Evolutionary conservation across 1,139 yeast species (phyloP).

Genomic region (Blastobotrys indianensis): DNA sequence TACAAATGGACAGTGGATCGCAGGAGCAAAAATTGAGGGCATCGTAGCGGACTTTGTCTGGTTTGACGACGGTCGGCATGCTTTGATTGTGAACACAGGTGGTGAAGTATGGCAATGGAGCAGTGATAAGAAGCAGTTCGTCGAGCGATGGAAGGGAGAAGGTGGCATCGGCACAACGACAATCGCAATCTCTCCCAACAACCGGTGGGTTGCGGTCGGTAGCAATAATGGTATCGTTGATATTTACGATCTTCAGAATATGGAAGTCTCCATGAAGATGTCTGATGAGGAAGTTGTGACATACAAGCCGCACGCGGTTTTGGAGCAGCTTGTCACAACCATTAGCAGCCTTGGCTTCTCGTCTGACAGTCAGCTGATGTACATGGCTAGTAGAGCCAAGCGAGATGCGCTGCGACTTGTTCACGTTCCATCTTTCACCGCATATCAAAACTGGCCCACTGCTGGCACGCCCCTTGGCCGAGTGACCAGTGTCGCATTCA

Average conservation of each 20-base stretch:
- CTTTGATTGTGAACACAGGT: conserved; percentile 60
- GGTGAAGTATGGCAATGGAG: conserved; percentile 93
- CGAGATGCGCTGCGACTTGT: conserved; percentile 82
- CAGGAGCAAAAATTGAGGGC: conserved; percentile 86
- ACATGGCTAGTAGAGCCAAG: conserved; percentile 79
- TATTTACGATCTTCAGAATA: conserved; percentile 58
- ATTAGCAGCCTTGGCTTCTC: conserved; percentile 71
- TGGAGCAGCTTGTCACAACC: conserved; percentile 79
- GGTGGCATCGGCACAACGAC: conserved; percentile 82
- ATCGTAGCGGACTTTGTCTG: conserved; percentile 74
- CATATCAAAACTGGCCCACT: conserved; percentile 95
- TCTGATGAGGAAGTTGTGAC: conserved; percentile 24
- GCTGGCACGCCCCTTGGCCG: conserved; percentile 92
- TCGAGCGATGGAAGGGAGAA: conserved; percentile 76
- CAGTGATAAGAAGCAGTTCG: conserved; percentile 43
- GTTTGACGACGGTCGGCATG: conserved; percentile 45
- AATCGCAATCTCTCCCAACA: conserved; percentile 71
- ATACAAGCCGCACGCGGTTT: conserved; percentile 40
- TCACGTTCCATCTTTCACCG: conserved; percentile 83
- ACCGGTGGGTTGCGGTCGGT: conserved; percentile 86
- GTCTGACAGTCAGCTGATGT: conserved; percentile 83
- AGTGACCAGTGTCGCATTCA: conserved; percentile 76
- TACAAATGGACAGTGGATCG: conserved; percentile 73
- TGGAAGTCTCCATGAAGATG: conserved; percentile 25
- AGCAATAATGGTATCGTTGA: conserved; percentile 85